Conservation (phyloP, 2,329 filamentous ascomycete genomes). For the Orbilia javanica region DNA sequence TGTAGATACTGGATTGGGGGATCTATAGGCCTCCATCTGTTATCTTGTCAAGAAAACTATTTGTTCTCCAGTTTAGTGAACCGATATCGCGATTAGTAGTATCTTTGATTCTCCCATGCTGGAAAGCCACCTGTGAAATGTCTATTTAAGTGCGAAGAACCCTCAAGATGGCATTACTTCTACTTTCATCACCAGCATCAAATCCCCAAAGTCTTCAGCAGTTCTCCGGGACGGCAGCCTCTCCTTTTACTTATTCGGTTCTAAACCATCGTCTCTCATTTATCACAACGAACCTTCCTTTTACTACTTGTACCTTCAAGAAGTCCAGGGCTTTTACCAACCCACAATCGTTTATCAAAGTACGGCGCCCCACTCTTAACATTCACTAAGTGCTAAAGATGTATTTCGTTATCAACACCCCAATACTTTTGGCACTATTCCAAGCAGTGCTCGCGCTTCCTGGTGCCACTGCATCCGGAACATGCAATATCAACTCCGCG, state of each 20-base stretch:
- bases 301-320: not conserved
- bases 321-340: not conserved
- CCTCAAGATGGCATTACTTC: not conserved
- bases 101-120: not conserved
- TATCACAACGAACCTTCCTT: not conserved
- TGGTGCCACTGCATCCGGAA: not conserved
- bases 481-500: not conserved
- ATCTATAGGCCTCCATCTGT: not conserved
- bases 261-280: slow-evolving; percentile 3
- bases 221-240: slow-evolving; percentile 13
- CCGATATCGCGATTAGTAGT: not conserved
- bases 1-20: slow-evolving; percentile 1
- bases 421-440: slow-evolving; percentile 25
- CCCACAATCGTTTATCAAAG: not conserved
- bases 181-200: not conserved
- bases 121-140: not conserved
- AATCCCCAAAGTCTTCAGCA: not conserved
- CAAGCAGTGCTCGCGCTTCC: slow-evolving; percentile 20
- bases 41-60: not conserved
- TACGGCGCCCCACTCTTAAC: not conserved
- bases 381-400: too few relatives aligned
- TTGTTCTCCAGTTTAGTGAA: not conserved
- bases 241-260: slow-evolving; percentile 1
- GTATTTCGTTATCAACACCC: slow-evolving; percentile 21
- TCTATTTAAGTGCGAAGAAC: slow-evolving; percentile 5